Evolutionary conservation across 805 yeast species (phyloP).

Genomic region (Starmerella ratchasimensis): DNA sequence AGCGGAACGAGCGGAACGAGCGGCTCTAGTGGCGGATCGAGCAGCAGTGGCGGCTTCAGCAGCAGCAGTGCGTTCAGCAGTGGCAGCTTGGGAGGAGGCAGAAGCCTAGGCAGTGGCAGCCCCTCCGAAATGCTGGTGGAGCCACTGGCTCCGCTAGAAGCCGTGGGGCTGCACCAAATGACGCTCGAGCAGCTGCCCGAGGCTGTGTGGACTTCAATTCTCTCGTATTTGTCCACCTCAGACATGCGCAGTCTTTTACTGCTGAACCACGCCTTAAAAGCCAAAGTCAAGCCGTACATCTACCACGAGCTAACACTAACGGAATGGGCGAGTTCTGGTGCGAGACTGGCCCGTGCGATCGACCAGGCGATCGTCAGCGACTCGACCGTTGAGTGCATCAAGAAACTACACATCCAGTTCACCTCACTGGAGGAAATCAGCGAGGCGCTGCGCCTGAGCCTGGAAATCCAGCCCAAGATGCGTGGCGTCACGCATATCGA

Average conservation of each 20-base stretch:
- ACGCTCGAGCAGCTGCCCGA: constrained; percentile 3
- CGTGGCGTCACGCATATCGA: constrained; percentile 5
- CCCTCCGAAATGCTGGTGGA: too few species aligned
- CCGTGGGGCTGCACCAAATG: too few species aligned
- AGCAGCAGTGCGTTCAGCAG: not conserved
- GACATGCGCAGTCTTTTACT: constrained; percentile 14
- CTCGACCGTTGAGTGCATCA: constrained; percentile 10
- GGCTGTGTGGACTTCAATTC: constrained; percentile 12
- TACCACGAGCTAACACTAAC: constrained; percentile 16
- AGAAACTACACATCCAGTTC: constrained; percentile 12
- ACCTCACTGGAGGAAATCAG: constrained; percentile 13
- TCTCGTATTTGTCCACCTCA: constrained; percentile 6
- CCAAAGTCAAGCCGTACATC: constrained; percentile 9
- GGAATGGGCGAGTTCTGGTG: constrained; percentile 18
- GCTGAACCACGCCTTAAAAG: constrained; percentile 7
- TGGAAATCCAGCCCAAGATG: constrained; percentile 11
- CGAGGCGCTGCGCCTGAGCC: constrained; percentile 10
- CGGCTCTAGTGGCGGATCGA: too few species aligned
- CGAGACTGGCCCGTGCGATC: constrained; percentile 17
- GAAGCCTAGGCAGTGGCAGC: not conserved
- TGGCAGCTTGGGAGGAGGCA: not conserved
- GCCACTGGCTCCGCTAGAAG: too few species aligned
- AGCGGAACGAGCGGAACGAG: too few species aligned
- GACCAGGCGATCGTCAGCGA: constrained; percentile 10
- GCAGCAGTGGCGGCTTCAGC: too few species aligned